phyloP scores from a whole-genome alignment of 176 grass and related monocot species.

The Cenchrus fungigraminus region DNA sequence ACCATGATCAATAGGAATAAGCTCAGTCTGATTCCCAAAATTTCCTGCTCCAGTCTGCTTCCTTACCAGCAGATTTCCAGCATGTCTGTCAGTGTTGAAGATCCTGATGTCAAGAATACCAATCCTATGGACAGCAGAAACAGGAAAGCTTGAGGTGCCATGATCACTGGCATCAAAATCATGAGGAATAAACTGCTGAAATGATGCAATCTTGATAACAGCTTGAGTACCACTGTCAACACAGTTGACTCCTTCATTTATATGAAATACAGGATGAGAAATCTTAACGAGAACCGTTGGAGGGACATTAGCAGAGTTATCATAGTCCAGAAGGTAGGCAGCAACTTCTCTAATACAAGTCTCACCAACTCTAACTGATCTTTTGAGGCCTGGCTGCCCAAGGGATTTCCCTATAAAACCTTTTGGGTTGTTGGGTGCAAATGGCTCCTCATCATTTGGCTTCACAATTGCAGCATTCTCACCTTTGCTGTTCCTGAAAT shows the following conservation, averaged over 20 bases:
- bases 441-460: conserved; percentile 83
- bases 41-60: conserved; percentile 53
- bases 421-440: conserved; percentile 88
- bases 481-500: conserved; percentile 69
- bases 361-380: conserved; percentile 78
- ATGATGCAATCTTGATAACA: conserved; percentile 81
- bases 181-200: conserved; percentile 77
- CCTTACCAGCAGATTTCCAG: conserved; percentile 73
- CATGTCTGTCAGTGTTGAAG: conserved; percentile 82
- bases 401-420: conserved; percentile 75
- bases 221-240: conserved; percentile 30
- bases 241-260: conserved; percentile 56
- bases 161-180: conserved; percentile 86
- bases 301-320: conserved; percentile 74
- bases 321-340: conserved; percentile 70
- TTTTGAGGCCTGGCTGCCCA: conserved; percentile 80
- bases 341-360: conserved; percentile 77
- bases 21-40: conserved; percentile 59
- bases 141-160: conserved; percentile 79
- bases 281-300: conserved; percentile 74
- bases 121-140: conserved; percentile 75
- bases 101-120: conserved; percentile 86
- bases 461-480: conserved; percentile 78
- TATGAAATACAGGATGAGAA: conserved; percentile 68
- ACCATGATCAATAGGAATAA: conserved; percentile 88